Evolutionary conservation across 306 rosid genomes (phyloP).

Genomic region (Cicer pinnatifidum): DNA sequence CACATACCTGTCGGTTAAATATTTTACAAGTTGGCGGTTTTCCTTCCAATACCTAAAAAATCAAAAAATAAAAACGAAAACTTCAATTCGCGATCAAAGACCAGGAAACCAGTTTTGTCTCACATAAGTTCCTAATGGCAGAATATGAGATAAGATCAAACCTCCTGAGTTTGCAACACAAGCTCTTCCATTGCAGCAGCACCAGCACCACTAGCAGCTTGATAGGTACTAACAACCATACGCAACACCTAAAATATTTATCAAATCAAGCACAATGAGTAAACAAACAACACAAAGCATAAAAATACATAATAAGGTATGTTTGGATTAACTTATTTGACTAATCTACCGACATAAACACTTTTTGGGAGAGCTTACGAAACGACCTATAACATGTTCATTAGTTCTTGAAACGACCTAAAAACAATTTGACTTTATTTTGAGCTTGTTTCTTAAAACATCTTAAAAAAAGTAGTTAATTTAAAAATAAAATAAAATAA

Average conservation of each 20-base stretch:
- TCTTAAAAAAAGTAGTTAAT: no score
- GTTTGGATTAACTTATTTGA: no score
- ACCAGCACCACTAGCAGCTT: constrained; percentile 99
- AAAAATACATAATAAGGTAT: not conserved
- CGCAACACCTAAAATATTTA: constrained; percentile 73
- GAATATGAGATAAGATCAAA: constrained; percentile 41
- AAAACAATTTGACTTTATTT: no score
- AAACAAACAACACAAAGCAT: constrained; percentile 2
- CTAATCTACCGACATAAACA: no score
- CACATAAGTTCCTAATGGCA: not conserved
- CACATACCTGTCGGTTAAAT: constrained; percentile 78
- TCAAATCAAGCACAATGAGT: constrained; percentile 30
- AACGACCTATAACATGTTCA: no score
- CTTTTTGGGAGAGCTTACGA: no score
- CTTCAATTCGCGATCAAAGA: constrained; percentile 24
- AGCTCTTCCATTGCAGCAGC: constrained; percentile 99
- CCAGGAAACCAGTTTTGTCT: not conserved
- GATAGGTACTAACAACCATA: constrained; percentile 97
- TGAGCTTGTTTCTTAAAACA: no score
- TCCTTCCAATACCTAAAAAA: constrained; percentile 74
- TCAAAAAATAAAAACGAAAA: constrained; percentile 26
- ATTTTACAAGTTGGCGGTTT: constrained; percentile 80
- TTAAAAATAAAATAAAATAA: no score
- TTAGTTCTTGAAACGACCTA: no score
- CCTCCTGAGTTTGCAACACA: constrained; percentile 93